Evolutionary conservation across 2,329 filamentous ascomycete genomes (phyloP), one percentile per base, ranked within the genome.

Genomic region (Capronia epimyces): DNA sequence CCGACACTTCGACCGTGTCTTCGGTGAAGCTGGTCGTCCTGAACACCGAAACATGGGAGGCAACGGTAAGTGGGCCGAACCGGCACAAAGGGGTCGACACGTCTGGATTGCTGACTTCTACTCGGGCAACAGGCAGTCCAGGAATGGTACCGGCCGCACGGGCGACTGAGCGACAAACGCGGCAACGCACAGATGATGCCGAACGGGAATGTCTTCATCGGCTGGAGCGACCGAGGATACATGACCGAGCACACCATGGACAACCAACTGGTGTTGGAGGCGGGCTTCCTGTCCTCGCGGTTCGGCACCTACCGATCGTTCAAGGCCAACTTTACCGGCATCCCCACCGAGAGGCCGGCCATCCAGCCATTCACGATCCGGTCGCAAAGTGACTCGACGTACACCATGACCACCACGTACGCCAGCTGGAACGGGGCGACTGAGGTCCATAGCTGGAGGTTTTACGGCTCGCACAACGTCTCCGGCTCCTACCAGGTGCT

Each of bases 291-390:
- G 41, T 61, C 39, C 49, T 71, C 52, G 66, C 63, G 49, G 60
- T 64, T 58, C 64, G 70, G 75, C 59, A 78, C 75, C 43, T 82
- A 82, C 58, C 73, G 78, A 24, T 73, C 71, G 2, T 76, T 75
- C 63, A 78, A 77, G 59, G 58, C 61, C 32, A 67, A 73, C 52
- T 83, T 78, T 75, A 69, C 69, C 3, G 77, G 74, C 0, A 61
- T 66, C 7, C 76, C 77, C 0, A 34, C 22, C 43, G 73, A 70
- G 18, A 51, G 44, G 2, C 66, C 66, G 2, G 31, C 36, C 2
- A 15, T 46, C 8, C 54, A 58, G 1, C 2, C 25, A n/a, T 46
- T 42, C 27, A 43, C 27, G 12, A 27, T 24, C 20, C 16, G 6
- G 6, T 18, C 24, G 10, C 34, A 21, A 10, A 46, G 29, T 10